Percentiles rank a stretch among this genome's conserved stretches.
phyloP scores from a whole-genome alignment of 1,284 basidiomycete genomes.

The Leccinum subspadiceum region DNA sequence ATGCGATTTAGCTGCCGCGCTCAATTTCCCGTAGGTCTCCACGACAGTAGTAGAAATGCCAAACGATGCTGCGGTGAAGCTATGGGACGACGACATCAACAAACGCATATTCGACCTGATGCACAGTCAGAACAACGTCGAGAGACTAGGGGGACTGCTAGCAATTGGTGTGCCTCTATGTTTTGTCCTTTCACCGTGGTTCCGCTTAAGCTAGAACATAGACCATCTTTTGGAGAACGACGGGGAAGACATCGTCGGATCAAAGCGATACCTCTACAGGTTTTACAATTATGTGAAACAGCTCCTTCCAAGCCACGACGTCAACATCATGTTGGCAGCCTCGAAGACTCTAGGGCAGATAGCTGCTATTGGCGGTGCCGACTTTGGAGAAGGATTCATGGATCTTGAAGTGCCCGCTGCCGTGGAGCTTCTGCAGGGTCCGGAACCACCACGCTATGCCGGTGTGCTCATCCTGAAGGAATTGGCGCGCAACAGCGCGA shows the following conservation, averaged over 20 bases:
- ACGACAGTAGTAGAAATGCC: constrained; percentile 74
- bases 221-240: constrained; percentile 72
- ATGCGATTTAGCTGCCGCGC: constrained; percentile 8
- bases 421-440: constrained; percentile 74
- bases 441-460: constrained; percentile 76
- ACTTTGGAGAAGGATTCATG: constrained; percentile 86
- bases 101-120: constrained; percentile 78
- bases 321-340: constrained; percentile 86
- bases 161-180: constrained; percentile 66
- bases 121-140: constrained; percentile 71
- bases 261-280: constrained; percentile 75
- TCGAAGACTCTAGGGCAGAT: constrained; percentile 84
- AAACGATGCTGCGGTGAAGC: constrained; percentile 69
- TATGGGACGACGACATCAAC: constrained; percentile 83
- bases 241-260: constrained; percentile 73
- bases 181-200: constrained; percentile 12
- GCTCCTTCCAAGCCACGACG: constrained; percentile 79
- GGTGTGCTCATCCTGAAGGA: constrained; percentile 90
- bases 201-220: constrained; percentile 31
- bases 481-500: constrained; percentile 82
- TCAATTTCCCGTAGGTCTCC: constrained; percentile 51
- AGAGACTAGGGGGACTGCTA: constrained; percentile 79
- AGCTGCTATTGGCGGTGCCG: constrained; percentile 75
- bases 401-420: constrained; percentile 82
- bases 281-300: constrained; percentile 92